phyloP scores from a whole-genome alignment of 2,329 filamentous ascomycete species.

The Fusarium chuoi region DNA sequence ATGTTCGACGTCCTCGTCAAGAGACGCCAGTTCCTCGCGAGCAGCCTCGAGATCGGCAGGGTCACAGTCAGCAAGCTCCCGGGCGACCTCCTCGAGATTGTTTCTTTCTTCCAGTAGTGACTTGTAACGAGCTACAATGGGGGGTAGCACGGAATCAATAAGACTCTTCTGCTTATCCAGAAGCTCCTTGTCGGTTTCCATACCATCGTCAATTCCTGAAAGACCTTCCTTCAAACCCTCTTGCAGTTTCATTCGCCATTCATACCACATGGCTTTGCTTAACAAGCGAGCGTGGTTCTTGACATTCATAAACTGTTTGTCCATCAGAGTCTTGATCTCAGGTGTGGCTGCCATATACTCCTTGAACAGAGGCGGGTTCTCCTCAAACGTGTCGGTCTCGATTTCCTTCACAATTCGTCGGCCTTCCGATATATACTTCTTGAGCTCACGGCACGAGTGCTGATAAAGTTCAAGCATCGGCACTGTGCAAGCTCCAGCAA shows the following conservation, averaged over 20 bases:
- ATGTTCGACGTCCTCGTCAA: constrained; percentile 75
- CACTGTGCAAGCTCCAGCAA: constrained; percentile 89
- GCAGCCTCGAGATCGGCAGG: constrained; percentile 79
- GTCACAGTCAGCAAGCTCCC: constrained; percentile 82
- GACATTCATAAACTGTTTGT: constrained; percentile 97
- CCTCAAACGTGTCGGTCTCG: constrained; percentile 85
- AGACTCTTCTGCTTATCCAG: constrained; percentile 75
- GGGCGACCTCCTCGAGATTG: constrained; percentile 76
- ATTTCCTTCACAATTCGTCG: constrained; percentile 90
- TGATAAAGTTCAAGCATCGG: constrained; percentile 96
- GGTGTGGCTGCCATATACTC: constrained; percentile 90
- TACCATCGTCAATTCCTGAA: constrained; percentile 77
- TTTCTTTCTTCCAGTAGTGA: constrained; percentile 70
- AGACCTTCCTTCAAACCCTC: constrained; percentile 84
- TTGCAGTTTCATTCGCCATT: constrained; percentile 92
- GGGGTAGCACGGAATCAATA: constrained; percentile 74
- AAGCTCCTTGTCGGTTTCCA: constrained; percentile 76
- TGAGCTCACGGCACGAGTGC: constrained; percentile 94
- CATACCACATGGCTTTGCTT: constrained; percentile 98
- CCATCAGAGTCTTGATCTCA: constrained; percentile 87
- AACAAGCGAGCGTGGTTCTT: constrained; percentile 90
- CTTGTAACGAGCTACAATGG: constrained; percentile 68
- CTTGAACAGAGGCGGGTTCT: constrained; percentile 90
- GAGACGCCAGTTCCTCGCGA: constrained; percentile 72
- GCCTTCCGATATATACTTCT: constrained; percentile 95